Evolutionary conservation across 2,329 filamentous ascomycete genomes (phyloP), one percentile per base, ranked within the genome.

Genomic region (Allantophomopsis cytisporea): DNA sequence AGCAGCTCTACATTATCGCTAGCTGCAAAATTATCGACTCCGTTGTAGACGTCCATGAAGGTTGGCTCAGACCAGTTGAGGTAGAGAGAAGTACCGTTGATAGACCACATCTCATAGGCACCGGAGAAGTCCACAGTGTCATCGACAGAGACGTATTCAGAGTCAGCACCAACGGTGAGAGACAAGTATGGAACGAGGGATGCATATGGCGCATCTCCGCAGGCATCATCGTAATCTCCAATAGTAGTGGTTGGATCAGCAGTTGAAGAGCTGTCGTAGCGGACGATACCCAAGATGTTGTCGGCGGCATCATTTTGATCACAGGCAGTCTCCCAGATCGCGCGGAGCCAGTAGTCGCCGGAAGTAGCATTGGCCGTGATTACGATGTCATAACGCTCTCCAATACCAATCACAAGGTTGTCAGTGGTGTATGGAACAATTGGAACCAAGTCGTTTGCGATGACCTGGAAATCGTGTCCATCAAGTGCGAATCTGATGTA

Each of bases 371-470:
- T 55, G 41, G 52, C 61, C 37, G 50, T 49, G 37, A 61, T 59
- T 35, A 66, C 43, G 57, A 42, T 20, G 20, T 42, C 38, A 48
- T 48, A 6, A 58, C 54, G 7, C 61, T 65, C 23, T 5, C 32
- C 52, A 10, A 65, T 47, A 54, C 52, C 44, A 36, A 56, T 53
- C 58, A 62, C 43, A 51, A 36, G 58, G 54, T 57, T 0, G 73
- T 77, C 2, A 59, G 44, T 12, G 56, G 50, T 36, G 56, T 57
- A 4, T 59, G 60, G 50, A 76, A 61, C 11, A 71, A 78, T 62
- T 1, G 72, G 70, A 0, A 78, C 70, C 12, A 64, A 52, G 35
- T 79, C 65, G 50, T 81, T 84, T 56, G 78, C 76, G 37, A 84
- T 64, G 5, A 69, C 71, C 0, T 76, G 78, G 1, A 73, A 48